Evolutionary conservation across 306 rosid species (phyloP), one percentile per base, ranked within the genome.

Genomic region (Carpinus viminea): DNA sequence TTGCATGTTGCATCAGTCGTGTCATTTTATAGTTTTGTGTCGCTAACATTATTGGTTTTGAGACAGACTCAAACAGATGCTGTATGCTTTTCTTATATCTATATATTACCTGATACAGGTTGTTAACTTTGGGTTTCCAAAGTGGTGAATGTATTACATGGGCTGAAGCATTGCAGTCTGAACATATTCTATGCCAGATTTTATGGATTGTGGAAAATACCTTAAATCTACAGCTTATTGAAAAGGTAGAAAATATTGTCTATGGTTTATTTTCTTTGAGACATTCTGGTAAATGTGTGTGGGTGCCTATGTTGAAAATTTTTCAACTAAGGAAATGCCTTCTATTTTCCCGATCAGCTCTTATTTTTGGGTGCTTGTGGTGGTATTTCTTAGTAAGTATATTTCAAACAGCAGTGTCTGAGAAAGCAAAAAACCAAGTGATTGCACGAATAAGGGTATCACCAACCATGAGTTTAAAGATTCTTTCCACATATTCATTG

Each of bases 141-240:
- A 88, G 97, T 82, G 70, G 85, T 71, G 86, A 91, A 71, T 87
- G 83, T 74, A 64, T 73, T 70, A 50, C 66, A 4, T 95, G 98
- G 98, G 90, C 87, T 7, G 83, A 82, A 81, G 96, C 90, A 53
- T 80, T 95, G 88, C 87, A 84, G 66, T 81, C 91, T 17, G 98
- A 95, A 82, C 81, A 81, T 51, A 50, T 83, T 76, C 85, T 90
- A 41, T 51, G 85, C 79, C 98, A 81, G 53, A 83, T 90, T 77
- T 82, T 95, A 71, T 95, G 98, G 98, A 82, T 95, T 62, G 87
- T 85, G 12, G 98, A 95, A 88, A 92, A 95, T 85, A 91, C 95
- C 26, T 79, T 95, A 74, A 91, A 90, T 79, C 83, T 70, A 74
- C 95, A 85, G 78, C 98, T 95, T 83, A 83, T 91, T 21, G 98